Evolutionary conservation across 2,329 filamentous ascomycete genomes (phyloP), one percentile per base, ranked within the genome.

Genomic region (Venturia aucupariae): DNA sequence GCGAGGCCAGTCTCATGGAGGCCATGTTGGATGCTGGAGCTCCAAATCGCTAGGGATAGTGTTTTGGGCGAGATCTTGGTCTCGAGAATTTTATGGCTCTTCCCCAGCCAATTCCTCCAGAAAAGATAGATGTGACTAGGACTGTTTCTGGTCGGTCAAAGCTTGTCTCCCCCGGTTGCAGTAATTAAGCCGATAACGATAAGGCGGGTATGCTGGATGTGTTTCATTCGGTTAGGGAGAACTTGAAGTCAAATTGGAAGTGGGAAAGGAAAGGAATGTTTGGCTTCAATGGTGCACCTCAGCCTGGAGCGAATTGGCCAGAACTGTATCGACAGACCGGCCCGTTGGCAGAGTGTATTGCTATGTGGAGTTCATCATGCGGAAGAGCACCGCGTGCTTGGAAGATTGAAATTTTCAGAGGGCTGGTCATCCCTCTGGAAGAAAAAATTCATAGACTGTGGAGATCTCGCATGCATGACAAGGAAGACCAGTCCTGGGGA

Each of bases 21-120:
- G 51, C 51, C 51, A 57, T 57, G 46, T 27, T 51, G 46, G 46
- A 15, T 51, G 46, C 46, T 57, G 51, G 51, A 57, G 30, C 51
- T 57, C 30, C 51, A 57, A 57, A n/a, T 57, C 51, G 35, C 27
- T 38, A 19, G 15, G 13, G n/a, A n/a, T n/a, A 30, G 17, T n/a
- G 51, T 13, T 51, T 24, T 51, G 22, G 46, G 27, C 22, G 22
- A 51, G 22, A 51, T 51, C 7, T 51, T 27, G 46, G 22, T 27
- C 22, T 8, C 13, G 46, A 27, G 46, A 51, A 27, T 15, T 51
- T 46, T 51, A 4, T 27, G 46, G 22, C 51, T 57, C 30, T 57
- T 57, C 51, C 51, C 51, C 27, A 57, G 51, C 51, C 51, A 51
- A 51, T 15, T 27, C 4, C 46, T 30, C 46, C 46, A 51, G 8